A percentile compares a stretch with the other conserved stretches of the same genome.
These are phyloP conservation scores for Neurospora tetraspora DNA, from an alignment of 495 filamentous ascomycete species.

Conservation along the genomic window DNA sequence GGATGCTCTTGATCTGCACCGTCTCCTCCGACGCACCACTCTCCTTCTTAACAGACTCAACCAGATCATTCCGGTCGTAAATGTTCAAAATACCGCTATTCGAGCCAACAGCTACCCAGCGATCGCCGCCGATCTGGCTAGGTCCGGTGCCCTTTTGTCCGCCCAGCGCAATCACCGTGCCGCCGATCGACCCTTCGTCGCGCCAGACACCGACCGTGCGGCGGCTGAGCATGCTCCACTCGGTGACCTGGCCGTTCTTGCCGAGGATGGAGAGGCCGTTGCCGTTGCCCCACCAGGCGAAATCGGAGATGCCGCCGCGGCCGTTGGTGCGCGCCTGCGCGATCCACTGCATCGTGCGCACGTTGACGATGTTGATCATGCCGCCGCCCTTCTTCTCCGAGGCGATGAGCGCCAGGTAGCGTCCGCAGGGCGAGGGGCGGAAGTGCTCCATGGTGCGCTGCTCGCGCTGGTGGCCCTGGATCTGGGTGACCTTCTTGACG, in stretches of 20 bases:
- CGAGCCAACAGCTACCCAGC: constrained; percentile 81
- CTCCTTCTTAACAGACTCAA: constrained; percentile 34
- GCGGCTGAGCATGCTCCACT: constrained; percentile 61
- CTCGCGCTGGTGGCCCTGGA: constrained; percentile 74
- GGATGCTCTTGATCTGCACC: constrained; percentile 48
- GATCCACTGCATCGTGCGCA: constrained; percentile 79
- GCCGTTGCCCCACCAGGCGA: constrained; percentile 84
- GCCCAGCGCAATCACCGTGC: constrained; percentile 69
- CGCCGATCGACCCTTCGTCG: constrained; percentile 84
- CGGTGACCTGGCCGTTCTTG: constrained; percentile 85
- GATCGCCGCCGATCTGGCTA: constrained; percentile 60
- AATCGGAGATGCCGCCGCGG: constrained; percentile 73
- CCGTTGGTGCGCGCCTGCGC: constrained; percentile 75
- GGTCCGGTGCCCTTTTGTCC: constrained; percentile 44
- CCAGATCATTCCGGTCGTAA: constrained; percentile 66
- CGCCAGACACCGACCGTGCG: constrained; percentile 71
- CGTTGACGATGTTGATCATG: constrained; percentile 74
- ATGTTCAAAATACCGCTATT: constrained; percentile 82
- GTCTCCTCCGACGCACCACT: constrained; percentile 25
- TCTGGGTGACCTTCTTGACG: constrained; percentile 64
- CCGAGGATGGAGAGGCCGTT: constrained; percentile 64
- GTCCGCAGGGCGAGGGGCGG: constrained; percentile 74
- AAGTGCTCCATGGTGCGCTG: constrained; percentile 88
- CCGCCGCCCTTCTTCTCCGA: constrained; percentile 74
- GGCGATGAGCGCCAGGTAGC: constrained; percentile 71